A percentile compares a stretch with the other conserved stretches of the same genome.
Conservation (phyloP, 208 protist species). For the Acanthamoeba royreba region DNA sequence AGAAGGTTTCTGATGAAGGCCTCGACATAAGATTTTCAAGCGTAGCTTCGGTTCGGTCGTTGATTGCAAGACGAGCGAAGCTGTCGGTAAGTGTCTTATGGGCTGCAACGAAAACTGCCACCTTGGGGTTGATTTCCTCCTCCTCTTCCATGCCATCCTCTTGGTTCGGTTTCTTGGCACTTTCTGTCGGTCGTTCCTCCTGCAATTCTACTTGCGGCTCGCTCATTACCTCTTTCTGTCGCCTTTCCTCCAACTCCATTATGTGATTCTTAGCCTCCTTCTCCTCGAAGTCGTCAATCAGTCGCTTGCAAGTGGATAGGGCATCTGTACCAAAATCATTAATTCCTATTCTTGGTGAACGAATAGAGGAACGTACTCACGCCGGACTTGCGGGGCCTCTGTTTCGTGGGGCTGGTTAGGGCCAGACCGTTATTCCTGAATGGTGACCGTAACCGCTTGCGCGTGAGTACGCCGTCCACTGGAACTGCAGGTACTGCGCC, state of each 20-base stretch:
- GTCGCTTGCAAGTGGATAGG: not conserved
- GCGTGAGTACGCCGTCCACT: not conserved
- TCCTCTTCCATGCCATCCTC: not conserved
- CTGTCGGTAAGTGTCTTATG: constrained; percentile 6
- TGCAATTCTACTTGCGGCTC: not conserved
- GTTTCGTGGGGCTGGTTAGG: not conserved
- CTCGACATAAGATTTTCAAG: not conserved
- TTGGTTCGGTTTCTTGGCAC: not conserved
- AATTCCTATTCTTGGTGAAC: not conserved
- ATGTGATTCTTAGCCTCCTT: not conserved
- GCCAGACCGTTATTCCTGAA: not conserved
- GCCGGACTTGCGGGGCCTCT: not conserved
- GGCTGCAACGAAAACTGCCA: not conserved
- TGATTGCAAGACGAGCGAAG: not conserved
- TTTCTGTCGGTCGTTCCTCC: not conserved
- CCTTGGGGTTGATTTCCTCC: not conserved
- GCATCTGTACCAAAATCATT: not conserved
- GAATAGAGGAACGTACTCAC: not conserved
- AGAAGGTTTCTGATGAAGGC: not conserved
- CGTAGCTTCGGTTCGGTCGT: not conserved
- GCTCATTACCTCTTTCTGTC: not conserved
- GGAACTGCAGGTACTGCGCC: not conserved
- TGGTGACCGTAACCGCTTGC: constrained; percentile 1
- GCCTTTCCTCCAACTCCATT: not conserved
- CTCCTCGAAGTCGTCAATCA: constrained; percentile 28